Evolutionary conservation across 2,329 filamentous ascomycete species (phyloP), one percentile per base, ranked within the genome.

Genomic region (Colletotrichum camelliae): DNA sequence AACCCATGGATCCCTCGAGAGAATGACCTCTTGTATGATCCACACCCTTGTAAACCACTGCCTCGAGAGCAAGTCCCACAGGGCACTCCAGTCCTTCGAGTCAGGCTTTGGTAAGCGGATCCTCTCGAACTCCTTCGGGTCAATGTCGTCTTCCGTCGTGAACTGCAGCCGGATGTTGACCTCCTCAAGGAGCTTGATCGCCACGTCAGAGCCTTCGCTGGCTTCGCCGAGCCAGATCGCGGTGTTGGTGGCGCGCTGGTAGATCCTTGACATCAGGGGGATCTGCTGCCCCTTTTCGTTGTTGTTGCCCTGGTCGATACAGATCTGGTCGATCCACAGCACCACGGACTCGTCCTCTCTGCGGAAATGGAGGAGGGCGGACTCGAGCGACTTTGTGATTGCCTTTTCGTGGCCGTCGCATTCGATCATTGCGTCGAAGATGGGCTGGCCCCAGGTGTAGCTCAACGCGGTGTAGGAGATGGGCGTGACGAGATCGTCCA

Each of bases 211-310:
- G 6, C 76, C 77, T 0, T 77, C 73, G 2, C 77, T 71, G 0
- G 76, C 74, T 4, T 80, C 79, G 0, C 81, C 81, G 0, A 82
- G 69, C 78, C 79, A 82, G 1, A 76, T 69, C 6, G 39, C 52
- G 1, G 74, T 70, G 4, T 73, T 76, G 29, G 29, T 29, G 0
- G 73, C 64, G 2, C 57, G 61, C 6, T 39, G 39, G 39, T 78
- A 79, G 67, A 78, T 76, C 5, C 66, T 24, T 2, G 70, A 57
- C 77, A 79, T 78, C 4, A 76, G 15, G 7, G 64, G 74, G 4
- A 79, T 74, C 67, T 79, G 72, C 35, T 72, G 64, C 13, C 29
- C 67, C 21, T 77, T 78, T 33, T 79, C 77, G 2, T 62, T 15
- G 0, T 31, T n/a, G n/a, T 76, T 64, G 29, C 37, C 12, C 15